These are phyloP conservation scores for Trypanosoma rangeli DNA, from an alignment of 208 protist genomes.

Conservation along the genomic window DNA sequence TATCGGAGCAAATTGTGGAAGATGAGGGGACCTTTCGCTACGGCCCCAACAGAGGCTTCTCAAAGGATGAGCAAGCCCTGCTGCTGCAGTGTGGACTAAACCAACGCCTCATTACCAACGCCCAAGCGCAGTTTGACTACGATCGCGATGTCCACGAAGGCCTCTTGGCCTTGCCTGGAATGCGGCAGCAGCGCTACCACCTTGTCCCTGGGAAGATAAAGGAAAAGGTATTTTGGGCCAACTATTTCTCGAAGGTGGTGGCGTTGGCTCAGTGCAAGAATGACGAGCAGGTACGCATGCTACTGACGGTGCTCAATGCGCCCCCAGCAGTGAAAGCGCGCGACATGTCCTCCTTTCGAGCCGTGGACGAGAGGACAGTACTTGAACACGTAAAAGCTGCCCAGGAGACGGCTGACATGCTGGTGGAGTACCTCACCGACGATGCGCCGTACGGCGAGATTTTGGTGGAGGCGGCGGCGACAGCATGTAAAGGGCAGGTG, in stretches of 20 bases:
- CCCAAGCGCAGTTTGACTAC: slow-evolving; percentile 47
- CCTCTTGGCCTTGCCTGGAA: slow-evolving; percentile 36
- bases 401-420: slow-evolving; percentile 47
- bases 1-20: slow-evolving; percentile 38
- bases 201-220: slow-evolving; percentile 68
- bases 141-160: slow-evolving; percentile 67
- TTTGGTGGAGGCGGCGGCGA: slow-evolving; percentile 36
- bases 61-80: slow-evolving; percentile 47
- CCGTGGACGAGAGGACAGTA: slow-evolving; percentile 39
- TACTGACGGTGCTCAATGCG: slow-evolving; percentile 68
- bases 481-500: slow-evolving; percentile 44
- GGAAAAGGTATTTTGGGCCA: slow-evolving; percentile 78
- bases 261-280: slow-evolving; percentile 60
- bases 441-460: slow-evolving; percentile 27
- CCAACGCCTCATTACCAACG: slow-evolving; percentile 35
- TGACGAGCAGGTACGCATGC: slow-evolving; percentile 49
- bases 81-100: slow-evolving; percentile 64
- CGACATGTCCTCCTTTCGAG: slow-evolving; percentile 16
- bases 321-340: slow-evolving; percentile 34
- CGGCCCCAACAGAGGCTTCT: slow-evolving; percentile 48
- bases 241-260: slow-evolving; percentile 86
- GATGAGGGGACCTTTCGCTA: slow-evolving; percentile 69
- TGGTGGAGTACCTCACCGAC: slow-evolving; percentile 57
- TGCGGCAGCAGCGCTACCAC: slow-evolving; percentile 64
- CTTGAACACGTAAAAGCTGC: slow-evolving; percentile 33